A percentile compares a stretch with the other conserved stretches of the same genome.
These are phyloP conservation scores for Heliamphora pulchella DNA, from an alignment of 179 eudicot genomes.

Conservation along the genomic window DNA sequence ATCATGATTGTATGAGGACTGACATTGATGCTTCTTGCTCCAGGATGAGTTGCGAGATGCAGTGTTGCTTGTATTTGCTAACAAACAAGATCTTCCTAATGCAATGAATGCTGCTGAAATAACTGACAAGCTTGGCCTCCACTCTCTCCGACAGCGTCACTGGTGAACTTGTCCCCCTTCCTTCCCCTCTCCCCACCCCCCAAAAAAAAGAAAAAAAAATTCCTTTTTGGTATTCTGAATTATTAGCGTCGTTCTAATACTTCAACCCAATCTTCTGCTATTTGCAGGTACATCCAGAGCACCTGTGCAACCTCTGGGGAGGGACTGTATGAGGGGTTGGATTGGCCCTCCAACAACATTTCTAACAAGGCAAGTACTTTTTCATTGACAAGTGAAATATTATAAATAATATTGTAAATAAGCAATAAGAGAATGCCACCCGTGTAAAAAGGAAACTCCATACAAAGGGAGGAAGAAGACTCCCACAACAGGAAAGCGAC, in stretches of 20 bases:
- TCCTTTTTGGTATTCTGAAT: not conserved
- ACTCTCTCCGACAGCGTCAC: conserved; percentile 89
- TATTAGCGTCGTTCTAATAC: not conserved
- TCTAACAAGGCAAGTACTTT: conserved; percentile 63
- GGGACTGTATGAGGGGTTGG: conserved; percentile 81
- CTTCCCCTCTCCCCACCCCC: not conserved
- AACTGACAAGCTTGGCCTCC: conserved; percentile 88
- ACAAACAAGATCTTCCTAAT: conserved; percentile 94
- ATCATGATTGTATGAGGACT: conserved; percentile 2
- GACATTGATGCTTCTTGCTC: conserved; percentile 6
- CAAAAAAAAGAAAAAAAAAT: no score
- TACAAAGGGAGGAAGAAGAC: no score
- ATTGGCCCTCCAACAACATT: conserved; percentile 91
- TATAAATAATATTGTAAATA: no score
- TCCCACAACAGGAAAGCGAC: no score
- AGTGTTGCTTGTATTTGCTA: conserved; percentile 80
- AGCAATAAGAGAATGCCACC: no score
- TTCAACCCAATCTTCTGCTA: not conserved
- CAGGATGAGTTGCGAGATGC: conserved; percentile 93
- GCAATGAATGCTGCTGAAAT: conserved; percentile 97
- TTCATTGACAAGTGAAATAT: no score
- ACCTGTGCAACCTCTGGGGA: conserved; percentile 93
- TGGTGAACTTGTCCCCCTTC: conserved; percentile 32
- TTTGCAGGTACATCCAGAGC: conserved; percentile 87
- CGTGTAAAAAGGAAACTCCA: no score